These are phyloP conservation scores for Nakazawaea ambrosiae DNA, from an alignment of 805 yeast species.

Conservation along the genomic window DNA sequence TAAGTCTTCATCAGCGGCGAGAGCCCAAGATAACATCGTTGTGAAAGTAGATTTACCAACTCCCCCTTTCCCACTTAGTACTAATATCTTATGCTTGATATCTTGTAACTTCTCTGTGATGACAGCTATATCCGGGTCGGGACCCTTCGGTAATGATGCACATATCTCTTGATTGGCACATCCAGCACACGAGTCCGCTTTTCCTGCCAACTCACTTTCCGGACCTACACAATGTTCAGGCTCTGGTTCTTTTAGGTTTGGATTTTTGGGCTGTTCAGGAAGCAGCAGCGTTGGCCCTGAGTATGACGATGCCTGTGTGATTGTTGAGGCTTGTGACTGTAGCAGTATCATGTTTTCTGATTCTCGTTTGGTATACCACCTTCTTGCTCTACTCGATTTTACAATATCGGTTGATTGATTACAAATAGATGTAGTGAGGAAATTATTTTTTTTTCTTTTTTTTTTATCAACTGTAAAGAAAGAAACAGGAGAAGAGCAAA, in stretches of 20 bases:
- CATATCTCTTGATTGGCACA: slow-evolving; percentile 93
- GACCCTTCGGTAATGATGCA: slow-evolving; percentile 83
- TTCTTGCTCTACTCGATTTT: too few species aligned
- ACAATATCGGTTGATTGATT: too few species aligned
- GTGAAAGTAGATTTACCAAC: slow-evolving; percentile 98
- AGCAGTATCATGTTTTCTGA: slow-evolving; percentile 9
- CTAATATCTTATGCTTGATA: slow-evolving; percentile 71
- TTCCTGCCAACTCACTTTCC: slow-evolving; percentile 89
- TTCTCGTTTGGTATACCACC: too few species aligned
- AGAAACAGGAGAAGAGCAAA: too few species aligned
- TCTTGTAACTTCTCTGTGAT: slow-evolving; percentile 62
- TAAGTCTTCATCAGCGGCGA: slow-evolving; percentile 70
- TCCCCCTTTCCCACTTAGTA: slow-evolving; percentile 85
- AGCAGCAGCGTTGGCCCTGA: too few species aligned
- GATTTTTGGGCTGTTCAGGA: slow-evolving; percentile 5
- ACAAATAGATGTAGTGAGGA: too few species aligned
- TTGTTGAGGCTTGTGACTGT: slow-evolving; percentile 4
- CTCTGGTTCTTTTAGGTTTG: slow-evolving; percentile 53
- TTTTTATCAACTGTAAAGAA: too few species aligned
- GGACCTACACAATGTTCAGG: slow-evolving; percentile 99
- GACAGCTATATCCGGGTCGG: slow-evolving; percentile 84
- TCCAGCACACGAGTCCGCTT: slow-evolving; percentile 88
- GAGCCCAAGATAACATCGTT: slow-evolving; percentile 93
- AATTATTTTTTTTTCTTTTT: too few species aligned
- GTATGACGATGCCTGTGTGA: too few species aligned